Conservation (phyloP, 352 stramenopile species). For the Thraustochytrium sp. region DNA sequence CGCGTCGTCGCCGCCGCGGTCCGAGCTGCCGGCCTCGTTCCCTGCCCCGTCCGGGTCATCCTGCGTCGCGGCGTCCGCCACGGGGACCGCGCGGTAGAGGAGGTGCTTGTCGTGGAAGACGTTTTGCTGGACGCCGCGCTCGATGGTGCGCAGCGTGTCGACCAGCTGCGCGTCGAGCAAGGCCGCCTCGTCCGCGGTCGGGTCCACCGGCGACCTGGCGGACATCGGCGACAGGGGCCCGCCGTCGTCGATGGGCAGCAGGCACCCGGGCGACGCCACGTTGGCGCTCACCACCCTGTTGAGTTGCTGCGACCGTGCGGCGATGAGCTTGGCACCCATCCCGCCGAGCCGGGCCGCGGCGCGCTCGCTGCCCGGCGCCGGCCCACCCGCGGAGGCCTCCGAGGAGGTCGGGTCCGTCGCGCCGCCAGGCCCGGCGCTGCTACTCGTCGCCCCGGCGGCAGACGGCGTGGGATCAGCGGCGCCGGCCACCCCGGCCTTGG, state of each 20-base stretch:
- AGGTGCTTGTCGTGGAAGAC: conserved; percentile 73
- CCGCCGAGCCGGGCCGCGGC: neutral
- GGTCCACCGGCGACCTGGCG: neutral
- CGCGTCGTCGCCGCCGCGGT: neutral
- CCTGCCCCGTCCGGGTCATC: no score
- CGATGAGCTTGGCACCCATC: neutral
- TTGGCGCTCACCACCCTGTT: neutral
- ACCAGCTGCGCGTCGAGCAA: conserved; percentile 47
- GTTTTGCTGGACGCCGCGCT: conserved; percentile 78
- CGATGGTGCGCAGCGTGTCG: conserved; percentile 63
- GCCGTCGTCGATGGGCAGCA: conserved; percentile 6
- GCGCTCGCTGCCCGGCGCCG: no score
- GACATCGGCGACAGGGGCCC: neutral
- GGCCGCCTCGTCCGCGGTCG: no score
- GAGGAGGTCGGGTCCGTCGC: no score
- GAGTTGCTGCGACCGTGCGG: neutral
- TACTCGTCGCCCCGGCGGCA: neutral
- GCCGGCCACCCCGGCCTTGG: no score
- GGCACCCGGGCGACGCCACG: neutral
- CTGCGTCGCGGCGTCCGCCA: conserved; percentile 43
- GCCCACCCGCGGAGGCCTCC: no score
- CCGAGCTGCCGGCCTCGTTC: neutral
- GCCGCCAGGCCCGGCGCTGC: no score
- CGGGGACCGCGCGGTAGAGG: conserved; percentile 69
- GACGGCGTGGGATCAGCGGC: neutral